Conservation (phyloP, 306 rosid genomes). For the Quercus berberidifolia region DNA sequence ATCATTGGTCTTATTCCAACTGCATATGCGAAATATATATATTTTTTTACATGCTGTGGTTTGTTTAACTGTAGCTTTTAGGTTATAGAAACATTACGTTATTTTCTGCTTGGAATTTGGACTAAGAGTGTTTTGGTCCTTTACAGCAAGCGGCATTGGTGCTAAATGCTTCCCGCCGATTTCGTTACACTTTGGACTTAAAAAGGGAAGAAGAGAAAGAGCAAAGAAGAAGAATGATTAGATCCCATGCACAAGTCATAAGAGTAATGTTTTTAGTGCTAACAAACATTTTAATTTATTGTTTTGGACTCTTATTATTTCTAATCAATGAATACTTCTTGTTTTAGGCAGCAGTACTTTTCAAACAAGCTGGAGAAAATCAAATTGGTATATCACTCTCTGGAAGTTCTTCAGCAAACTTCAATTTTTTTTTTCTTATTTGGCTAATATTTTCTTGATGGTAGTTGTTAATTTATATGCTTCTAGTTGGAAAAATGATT, state of each 20-base stretch:
- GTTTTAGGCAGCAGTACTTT: slow-evolving; percentile 83
- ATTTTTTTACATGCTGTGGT: neutral
- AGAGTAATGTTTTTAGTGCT: slow-evolving; percentile 52
- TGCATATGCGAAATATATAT: neutral
- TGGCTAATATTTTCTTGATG: slow-evolving; percentile 2
- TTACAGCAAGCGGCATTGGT: slow-evolving; percentile 88
- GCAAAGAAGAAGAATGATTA: slow-evolving; percentile 67
- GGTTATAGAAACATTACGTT: neutral
- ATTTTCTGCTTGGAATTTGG: slow-evolving; percentile 14
- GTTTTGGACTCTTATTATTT: slow-evolving; percentile 1
- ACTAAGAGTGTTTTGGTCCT: slow-evolving; percentile 28
- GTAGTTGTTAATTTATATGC: neutral
- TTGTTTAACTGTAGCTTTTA: slow-evolving; percentile 10
- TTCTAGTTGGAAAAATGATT: neutral
- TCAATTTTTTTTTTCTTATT: neutral
- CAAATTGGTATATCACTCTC: slow-evolving; percentile 56
- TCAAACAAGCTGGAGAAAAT: slow-evolving; percentile 87
- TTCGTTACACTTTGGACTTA: slow-evolving; percentile 87
- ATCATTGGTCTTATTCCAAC: no score
- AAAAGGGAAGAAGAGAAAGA: slow-evolving; percentile 68
- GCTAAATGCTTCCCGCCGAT: slow-evolving; percentile 84
- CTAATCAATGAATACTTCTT: slow-evolving; percentile 40
- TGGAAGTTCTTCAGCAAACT: neutral
- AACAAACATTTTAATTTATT: slow-evolving; percentile 4
- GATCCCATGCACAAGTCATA: slow-evolving; percentile 95